Conservation (phyloP, 1,284 basidiomycete genomes). For the Moniliophthora roreri region DNA sequence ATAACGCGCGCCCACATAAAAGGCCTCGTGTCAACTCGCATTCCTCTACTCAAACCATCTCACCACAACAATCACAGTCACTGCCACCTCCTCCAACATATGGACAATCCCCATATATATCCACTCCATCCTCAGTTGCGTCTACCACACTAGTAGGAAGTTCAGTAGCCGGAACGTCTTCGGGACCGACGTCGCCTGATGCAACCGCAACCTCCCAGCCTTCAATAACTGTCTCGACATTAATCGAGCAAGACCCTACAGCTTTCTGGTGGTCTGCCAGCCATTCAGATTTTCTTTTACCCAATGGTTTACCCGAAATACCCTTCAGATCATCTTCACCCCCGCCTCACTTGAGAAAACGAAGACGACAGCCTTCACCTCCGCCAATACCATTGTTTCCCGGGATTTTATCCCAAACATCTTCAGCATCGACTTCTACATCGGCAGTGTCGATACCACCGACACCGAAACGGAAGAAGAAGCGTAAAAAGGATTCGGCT, state of each 20-base stretch:
- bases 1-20: conserved; percentile 38
- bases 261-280: conserved; percentile 77
- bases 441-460: conserved; percentile 30
- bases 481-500: not conserved
- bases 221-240: conserved; percentile 30
- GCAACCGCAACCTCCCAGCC: conserved; percentile 22
- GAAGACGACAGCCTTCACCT: not conserved
- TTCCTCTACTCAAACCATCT: conserved; percentile 3
- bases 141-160: not conserved
- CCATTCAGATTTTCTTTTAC: conserved; percentile 58
- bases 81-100: not conserved
- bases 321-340: conserved; percentile 41
- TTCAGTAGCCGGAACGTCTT: not conserved
- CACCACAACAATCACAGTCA: not conserved
- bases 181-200: conserved; percentile 4
- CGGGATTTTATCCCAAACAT: conserved; percentile 10
- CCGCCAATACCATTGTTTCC: not conserved
- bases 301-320: conserved; percentile 63
- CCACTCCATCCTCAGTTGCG: not conserved
- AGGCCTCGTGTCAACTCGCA: conserved; percentile 34
- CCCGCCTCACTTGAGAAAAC: conserved; percentile 15
- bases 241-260: conserved; percentile 38
- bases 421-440: conserved; percentile 7
- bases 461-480: conserved; percentile 16
- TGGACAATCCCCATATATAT: conserved; percentile 5